Evolutionary conservation across 2,329 filamentous ascomycete species (phyloP), one percentile per base, ranked within the genome.

Genomic region (Microsporum audouinii): DNA sequence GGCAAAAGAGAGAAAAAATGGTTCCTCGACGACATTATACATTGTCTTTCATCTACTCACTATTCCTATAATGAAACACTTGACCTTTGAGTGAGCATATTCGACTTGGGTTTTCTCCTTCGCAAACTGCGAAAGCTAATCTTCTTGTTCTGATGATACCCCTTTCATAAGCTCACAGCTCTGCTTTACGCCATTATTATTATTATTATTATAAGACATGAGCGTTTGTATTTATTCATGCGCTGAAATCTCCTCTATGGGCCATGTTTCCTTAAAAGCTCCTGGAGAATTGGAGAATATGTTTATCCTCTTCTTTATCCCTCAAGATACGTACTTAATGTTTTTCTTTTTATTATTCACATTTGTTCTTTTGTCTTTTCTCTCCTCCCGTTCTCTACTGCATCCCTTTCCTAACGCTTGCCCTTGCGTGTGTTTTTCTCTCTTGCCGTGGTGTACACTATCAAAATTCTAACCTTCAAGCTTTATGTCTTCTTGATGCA

Each of bases 311-410:
- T 6, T 17, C 23, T 23, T 23, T 55, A 1, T 8, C 5, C 12
- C 31, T 55, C 27, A 12, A 36, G 29, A 55, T 7, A 55, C 51
- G 51, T 41, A 45, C 36, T 67, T 65, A 65, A 65, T 71, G 68
- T 70, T 71, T 70, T 69, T 69, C 65, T 60, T 63, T 64, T 63
- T 6, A n/a, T 57, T 62, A 56, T 61, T 12, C 8, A 61, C n/a
- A 39, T 63, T 65, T 66, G 63, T 60, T 63, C 64, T 67, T 66
- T 68, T 66, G 63, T 66, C 63, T 63, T 60, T 62, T 63, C 63
- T 61, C 60, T 62, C 56, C 45, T 6, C 57, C 29, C 43, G 5
- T 23, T 47, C n/a, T 27, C 29, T 53, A 53, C 7, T n/a, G 31
- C 49, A 53, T 53, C 29, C 61, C 61, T 62, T 64, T 23, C 17